A percentile compares a stretch with the other conserved stretches of the same genome.
Conservation (phyloP, 768 basidiomycete species). For the Leucogyrophana mollusca region DNA sequence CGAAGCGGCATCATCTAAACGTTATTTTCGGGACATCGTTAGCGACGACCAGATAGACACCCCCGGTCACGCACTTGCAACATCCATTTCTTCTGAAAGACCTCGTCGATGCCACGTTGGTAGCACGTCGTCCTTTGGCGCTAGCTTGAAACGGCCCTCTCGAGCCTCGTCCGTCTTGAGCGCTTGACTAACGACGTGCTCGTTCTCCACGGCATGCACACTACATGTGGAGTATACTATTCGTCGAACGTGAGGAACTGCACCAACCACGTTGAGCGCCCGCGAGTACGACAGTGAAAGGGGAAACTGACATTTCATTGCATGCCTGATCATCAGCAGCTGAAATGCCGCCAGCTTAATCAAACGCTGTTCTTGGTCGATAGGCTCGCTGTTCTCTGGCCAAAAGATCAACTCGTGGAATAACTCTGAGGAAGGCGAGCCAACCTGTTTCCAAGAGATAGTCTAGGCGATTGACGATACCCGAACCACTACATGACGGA, state of each 20-base stretch:
- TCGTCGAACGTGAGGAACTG: slow-evolving; percentile 73
- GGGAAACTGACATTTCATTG: slow-evolving; percentile 75
- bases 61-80: slow-evolving; percentile 40
- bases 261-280: background rate
- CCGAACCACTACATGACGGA: slow-evolving; percentile 95
- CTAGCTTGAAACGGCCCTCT: slow-evolving; percentile 62
- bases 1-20: slow-evolving; percentile 56
- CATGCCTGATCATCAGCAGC: slow-evolving; percentile 86
- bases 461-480: slow-evolving; percentile 88
- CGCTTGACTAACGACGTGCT: slow-evolving; percentile 79
- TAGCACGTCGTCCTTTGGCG: slow-evolving; percentile 62
- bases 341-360: slow-evolving; percentile 87
- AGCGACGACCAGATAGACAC: background rate
- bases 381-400: slow-evolving; percentile 57
- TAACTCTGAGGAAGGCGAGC: slow-evolving; percentile 13
- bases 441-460: slow-evolving; percentile 75
- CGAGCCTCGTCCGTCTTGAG: slow-evolving; percentile 71
- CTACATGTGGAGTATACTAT: slow-evolving; percentile 99
- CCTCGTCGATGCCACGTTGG: slow-evolving; percentile 87
- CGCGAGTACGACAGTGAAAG: slow-evolving; percentile 9
- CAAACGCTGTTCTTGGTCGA: slow-evolving; percentile 65
- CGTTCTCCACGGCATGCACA: slow-evolving; percentile 88
- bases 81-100: slow-evolving; percentile 57
- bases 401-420: slow-evolving; percentile 3
- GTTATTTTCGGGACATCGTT: background rate